Evolutionary conservation across 495 filamentous ascomycete species (phyloP).

Genomic region (Daldinia loculata): DNA sequence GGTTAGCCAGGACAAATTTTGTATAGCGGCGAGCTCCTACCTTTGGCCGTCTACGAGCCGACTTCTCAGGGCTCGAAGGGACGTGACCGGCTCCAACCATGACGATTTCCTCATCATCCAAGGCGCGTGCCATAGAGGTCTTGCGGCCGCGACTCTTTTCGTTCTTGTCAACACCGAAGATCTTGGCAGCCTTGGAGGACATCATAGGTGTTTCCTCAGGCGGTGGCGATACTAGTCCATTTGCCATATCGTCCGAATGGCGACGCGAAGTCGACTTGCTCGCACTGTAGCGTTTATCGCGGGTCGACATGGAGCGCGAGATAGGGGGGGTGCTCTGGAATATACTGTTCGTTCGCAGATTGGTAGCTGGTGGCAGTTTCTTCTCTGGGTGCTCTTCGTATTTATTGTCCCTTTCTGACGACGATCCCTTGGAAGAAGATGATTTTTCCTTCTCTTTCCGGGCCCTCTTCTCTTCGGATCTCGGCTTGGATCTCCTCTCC

Average conservation of each 20-base stretch:
- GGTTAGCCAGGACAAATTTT: conserved; percentile 36
- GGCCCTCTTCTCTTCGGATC: conserved; percentile 42
- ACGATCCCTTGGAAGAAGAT: conserved; percentile 54
- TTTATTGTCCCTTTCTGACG: conserved; percentile 52
- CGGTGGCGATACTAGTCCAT: conserved; percentile 58
- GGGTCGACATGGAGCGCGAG: conserved; percentile 60
- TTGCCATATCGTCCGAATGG: conserved; percentile 56
- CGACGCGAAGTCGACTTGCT: conserved; percentile 58
- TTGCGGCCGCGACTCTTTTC: conserved; percentile 52
- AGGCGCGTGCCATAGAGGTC: conserved; percentile 20
- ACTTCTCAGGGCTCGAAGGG: conserved; percentile 54
- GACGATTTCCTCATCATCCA: conserved; percentile 56
- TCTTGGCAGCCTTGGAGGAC: conserved; percentile 62
- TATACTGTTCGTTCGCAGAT: conserved; percentile 54
- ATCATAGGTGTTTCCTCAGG: conserved; percentile 55
- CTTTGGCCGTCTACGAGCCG: conserved; percentile 56
- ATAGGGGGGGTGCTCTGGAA: conserved; percentile 62
- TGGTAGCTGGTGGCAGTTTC: conserved; percentile 36
- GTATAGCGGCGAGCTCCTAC: conserved; percentile 40
- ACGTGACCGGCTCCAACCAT: conserved; percentile 56
- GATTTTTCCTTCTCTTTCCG: conserved; percentile 52
- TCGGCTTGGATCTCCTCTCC: conserved; percentile 45
- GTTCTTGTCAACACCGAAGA: conserved; percentile 56
- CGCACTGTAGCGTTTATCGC: conserved; percentile 55
- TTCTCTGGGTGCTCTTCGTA: conserved; percentile 50